These are phyloP conservation scores for Zizania palustris DNA, from an alignment of 202 grass and related monocot genomes.

Conservation along the genomic window DNA sequence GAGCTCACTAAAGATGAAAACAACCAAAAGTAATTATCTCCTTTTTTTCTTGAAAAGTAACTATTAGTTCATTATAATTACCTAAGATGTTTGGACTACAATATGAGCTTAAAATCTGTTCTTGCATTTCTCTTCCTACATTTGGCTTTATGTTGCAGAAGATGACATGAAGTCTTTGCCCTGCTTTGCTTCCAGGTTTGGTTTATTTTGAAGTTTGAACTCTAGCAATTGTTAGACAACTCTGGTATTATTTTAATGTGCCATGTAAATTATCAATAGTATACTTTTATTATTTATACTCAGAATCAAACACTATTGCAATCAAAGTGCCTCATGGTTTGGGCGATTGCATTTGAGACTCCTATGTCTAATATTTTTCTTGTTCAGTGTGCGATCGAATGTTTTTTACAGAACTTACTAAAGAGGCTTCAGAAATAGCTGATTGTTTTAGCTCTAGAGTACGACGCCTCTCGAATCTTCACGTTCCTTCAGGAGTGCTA, in stretches of 20 bases:
- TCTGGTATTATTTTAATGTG: neutral
- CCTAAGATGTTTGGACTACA: neutral
- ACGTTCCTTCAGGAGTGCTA: constrained; percentile 69
- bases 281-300: constrained; percentile 31
- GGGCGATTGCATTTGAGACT: constrained; percentile 6
- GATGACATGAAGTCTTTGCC: constrained; percentile 83
- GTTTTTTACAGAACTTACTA: constrained; percentile 82
- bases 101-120: constrained; percentile 15
- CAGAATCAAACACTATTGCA: constrained; percentile 91
- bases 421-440: constrained; percentile 70
- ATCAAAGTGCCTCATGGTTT: constrained; percentile 93
- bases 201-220: constrained; percentile 33
- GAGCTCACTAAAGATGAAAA: constrained; percentile 76
- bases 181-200: constrained; percentile 80
- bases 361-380: constrained; percentile 34
- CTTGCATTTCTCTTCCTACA: constrained; percentile 40
- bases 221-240: constrained; percentile 23
- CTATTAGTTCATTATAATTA: constrained; percentile 8
- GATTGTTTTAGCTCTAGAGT: constrained; percentile 78
- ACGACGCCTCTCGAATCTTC: constrained; percentile 64
- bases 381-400: constrained; percentile 67
- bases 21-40: constrained; percentile 62
- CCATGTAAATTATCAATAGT: constrained; percentile 17
- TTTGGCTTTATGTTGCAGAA: constrained; percentile 83
- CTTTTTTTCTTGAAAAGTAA: neutral